Base-by-base conservation (phyloP, 345 rosid species). In the Hibiscus syriacus region DNA sequence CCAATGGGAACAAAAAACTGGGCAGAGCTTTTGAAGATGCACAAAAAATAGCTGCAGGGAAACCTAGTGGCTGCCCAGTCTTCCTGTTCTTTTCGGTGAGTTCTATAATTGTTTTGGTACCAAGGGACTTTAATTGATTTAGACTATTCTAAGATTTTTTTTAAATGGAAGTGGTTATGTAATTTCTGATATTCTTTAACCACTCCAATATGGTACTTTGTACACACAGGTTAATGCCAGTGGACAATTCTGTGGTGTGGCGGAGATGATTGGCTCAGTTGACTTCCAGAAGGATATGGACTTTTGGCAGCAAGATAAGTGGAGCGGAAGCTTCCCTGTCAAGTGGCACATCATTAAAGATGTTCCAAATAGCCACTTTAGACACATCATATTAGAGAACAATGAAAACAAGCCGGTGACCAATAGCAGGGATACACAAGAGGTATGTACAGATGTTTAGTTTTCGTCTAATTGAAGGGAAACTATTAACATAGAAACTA, bases 301-400 rank as follows among this genome's bases (percentile, higher is more conserved):
- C 73, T 94, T 91, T 79, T 94, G 99, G 99, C 99, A 89, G 83
- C 99, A 94, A 80, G 97, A 94, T 73, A 94, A 94, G 80, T 94
- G 97, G 99, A 87, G 85, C 46, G 99, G 99, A 53, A 87, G 96
- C 80, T 91, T 94, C 73, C 82, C 87, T 69, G 95, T 94, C 49
- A 94, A 89, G 82, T 91, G 99, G 99, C 97, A 91, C 70, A 73
- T 94, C 34, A 84, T 94, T 46, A 94, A 94, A 80, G 96, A 94
- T 78, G 84, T 91, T 64, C 85, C 89, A 50, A 94, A 91, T 75
- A 79, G 81, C 56, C 80, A 73, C 67, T 82, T 94, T 65, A 82
- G 96, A 79, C 95, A 89, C 79, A 91, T 94, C 55, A 86, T 85
- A 71, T 77, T 94, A 67, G 88, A 81, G 80, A 91, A 89, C 83